Percentiles rank a stretch among this genome's conserved stretches.
Conservation (phyloP, 2,329 filamentous ascomycete genomes). For the Paraconiothyrium brasiliense region DNA sequence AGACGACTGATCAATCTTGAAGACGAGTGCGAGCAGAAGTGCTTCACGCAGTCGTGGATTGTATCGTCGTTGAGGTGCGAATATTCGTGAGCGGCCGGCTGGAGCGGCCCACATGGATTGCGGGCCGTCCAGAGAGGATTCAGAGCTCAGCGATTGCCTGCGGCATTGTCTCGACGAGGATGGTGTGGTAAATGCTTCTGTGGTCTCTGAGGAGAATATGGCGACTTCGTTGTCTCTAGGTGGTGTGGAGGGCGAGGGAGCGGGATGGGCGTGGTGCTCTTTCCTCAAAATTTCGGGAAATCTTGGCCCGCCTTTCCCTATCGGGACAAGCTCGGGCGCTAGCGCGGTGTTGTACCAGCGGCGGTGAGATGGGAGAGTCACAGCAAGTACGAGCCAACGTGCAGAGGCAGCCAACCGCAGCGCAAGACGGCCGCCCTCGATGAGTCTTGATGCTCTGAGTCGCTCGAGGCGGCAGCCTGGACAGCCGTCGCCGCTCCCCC, state of each 20-base stretch:
- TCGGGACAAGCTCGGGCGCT: conserved; percentile 15
- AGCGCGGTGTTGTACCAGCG: conserved; percentile 27
- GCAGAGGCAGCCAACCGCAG: conserved; percentile 1
- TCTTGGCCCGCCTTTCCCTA: conserved; percentile 26
- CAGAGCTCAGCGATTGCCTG: conserved; percentile 73
- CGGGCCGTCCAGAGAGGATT: conserved; percentile 80
- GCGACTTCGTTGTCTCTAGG: conserved; percentile 54
- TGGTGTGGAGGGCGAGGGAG: conserved; percentile 43
- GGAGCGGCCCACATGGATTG: conserved; percentile 68
- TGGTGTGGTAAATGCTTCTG: conserved; percentile 35
- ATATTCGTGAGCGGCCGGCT: conserved; percentile 84
- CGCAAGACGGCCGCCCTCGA: not conserved
- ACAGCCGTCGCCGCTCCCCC: too few relatives aligned
- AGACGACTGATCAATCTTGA: conserved; percentile 44
- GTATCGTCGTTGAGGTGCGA: conserved; percentile 63
- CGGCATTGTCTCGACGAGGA: conserved; percentile 59
- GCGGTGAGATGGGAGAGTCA: conserved; percentile 33
- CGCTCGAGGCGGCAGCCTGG: conserved; percentile 1
- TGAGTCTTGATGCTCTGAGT: not conserved
- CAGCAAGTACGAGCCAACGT: conserved; percentile 9
- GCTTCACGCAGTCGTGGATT: conserved; percentile 49
- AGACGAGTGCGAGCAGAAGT: conserved; percentile 42
- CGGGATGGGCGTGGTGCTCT: conserved; percentile 7
- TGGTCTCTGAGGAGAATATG: conserved; percentile 29
- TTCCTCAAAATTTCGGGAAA: conserved; percentile 27